These are phyloP conservation scores for Tylopilus sp. DNA, from an alignment of 768 basidiomycete species.

Conservation along the genomic window DNA sequence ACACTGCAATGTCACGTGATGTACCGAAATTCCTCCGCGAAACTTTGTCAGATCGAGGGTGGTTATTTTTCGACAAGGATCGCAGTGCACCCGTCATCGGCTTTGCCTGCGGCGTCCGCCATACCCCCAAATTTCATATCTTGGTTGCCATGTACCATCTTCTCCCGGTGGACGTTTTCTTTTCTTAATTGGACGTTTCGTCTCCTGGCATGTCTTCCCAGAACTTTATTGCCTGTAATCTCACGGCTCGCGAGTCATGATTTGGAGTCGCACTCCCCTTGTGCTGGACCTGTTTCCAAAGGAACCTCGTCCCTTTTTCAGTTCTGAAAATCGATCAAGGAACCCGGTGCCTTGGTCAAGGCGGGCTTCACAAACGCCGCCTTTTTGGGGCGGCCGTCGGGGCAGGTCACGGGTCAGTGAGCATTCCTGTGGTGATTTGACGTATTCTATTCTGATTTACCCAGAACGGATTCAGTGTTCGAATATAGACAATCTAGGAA, in stretches of 20 bases:
- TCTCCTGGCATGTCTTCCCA: slow-evolving; percentile 5
- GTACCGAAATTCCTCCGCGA: not conserved
- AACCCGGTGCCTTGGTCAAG: slow-evolving; percentile 25
- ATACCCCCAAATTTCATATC: slow-evolving; percentile 12
- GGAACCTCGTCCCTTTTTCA: slow-evolving; percentile 11
- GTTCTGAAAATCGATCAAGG: slow-evolving; percentile 29
- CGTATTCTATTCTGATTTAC: slow-evolving; percentile 26
- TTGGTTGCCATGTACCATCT: slow-evolving; percentile 22
- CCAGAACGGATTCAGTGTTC: slow-evolving; percentile 8
- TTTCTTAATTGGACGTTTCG: slow-evolving; percentile 22
- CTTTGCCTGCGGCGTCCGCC: slow-evolving; percentile 25
- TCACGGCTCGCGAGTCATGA: slow-evolving; percentile 20
- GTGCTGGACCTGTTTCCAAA: slow-evolving; percentile 22
- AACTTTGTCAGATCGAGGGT: not conserved
- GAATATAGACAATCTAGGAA: slow-evolving; percentile 22
- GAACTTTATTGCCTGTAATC: slow-evolving; percentile 21
- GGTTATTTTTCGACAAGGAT: slow-evolving; percentile 12
- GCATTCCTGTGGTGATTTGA: slow-evolving; percentile 30
- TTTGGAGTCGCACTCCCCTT: slow-evolving; percentile 22
- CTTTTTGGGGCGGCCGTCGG: slow-evolving; percentile 2
- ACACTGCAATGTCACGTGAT: slow-evolving; percentile 7
- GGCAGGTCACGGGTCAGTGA: slow-evolving; percentile 13
- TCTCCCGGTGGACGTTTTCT: slow-evolving; percentile 22
- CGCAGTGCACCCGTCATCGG: slow-evolving; percentile 9
- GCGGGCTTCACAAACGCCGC: slow-evolving; percentile 14